phyloP scores from a whole-genome alignment of 139 green algal genomes.

The Yamagishiella unicocca region DNA sequence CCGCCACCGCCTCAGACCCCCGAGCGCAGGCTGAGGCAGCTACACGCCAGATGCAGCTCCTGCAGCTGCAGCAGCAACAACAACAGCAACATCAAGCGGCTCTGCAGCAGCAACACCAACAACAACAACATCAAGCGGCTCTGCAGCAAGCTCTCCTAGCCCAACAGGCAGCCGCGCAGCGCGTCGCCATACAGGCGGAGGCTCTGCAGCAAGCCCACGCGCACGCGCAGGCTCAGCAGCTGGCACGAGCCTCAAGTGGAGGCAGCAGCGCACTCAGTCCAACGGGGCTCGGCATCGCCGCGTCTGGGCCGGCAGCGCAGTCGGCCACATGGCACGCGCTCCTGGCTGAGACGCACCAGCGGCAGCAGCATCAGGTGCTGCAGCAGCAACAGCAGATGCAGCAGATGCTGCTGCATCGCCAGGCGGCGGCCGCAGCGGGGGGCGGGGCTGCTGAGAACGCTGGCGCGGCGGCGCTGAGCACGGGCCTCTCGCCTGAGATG shows the following conservation, averaged over 20 bases:
- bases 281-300: neutral
- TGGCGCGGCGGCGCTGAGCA: neutral
- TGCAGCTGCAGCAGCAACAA: constrained; percentile 1
- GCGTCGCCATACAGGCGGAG: neutral
- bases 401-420: neutral
- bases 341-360: constrained; percentile 4
- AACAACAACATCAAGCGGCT: neutral
- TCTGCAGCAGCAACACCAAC: neutral
- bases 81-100: constrained; percentile 2
- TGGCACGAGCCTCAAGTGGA: neutral
- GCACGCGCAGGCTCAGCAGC: neutral
- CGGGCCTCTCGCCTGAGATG: neutral
- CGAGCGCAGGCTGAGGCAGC: neutral
- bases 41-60: neutral
- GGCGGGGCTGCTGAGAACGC: neutral
- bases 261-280: neutral
- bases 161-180: neutral
- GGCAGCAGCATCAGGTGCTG: constrained; percentile 18
- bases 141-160: neutral
- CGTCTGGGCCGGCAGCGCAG: neutral
- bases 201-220: constrained; percentile 2
- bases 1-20: neutral
- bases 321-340: neutral
- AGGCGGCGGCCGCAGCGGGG: neutral
- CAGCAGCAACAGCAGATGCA: constrained; percentile 3